Evolutionary conservation across 768 basidiomycete genomes (phyloP), one percentile per base, ranked within the genome.

Genomic region (Filobasidium wieringae): DNA sequence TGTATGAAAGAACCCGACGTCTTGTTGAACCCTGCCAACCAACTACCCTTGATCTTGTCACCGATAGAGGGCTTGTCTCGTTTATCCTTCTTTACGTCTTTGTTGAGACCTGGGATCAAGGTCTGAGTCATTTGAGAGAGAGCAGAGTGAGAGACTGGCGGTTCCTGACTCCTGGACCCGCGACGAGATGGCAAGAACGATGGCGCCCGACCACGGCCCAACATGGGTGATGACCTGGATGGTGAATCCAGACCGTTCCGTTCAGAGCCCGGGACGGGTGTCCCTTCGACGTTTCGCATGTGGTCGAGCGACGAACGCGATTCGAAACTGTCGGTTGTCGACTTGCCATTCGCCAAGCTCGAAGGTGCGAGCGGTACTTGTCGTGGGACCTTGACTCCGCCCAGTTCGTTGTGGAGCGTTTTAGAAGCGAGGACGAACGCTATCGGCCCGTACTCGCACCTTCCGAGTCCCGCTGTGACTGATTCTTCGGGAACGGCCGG

Each of bases 1-100:
- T 69, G 68, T 27, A 26, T 40, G 2, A 49, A 32, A 4, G 57
- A 41, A 3, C 41, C 45, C 1, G 62, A 37, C 17, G 41, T 51
- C 6, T 51, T 50, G 26, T 65, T 68, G 41, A 70, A 59, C 2
- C 63, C 61, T 26, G 62, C 59, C 26, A 64, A 57, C 52, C 68
- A 56, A 7, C 64, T 67, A 17, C 68, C 57, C 60, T 71, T 73
- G 51, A 73, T 63, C 30, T 64, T 66, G 31, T 65, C 60, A 8
- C 68, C 67, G 12, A 72, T 52, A 8, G 55, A 50, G 3, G 47
- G 37, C 33, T 62, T 57, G 31, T 67, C 63, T 45, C 57, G 56
- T 47, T 64, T 65, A 60, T 68, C 67, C 24, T 57, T 61, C 40
- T 63, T 62, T 34, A 58, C 53, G 57, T 60, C 47, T 57, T 63